A percentile compares a stretch with the other conserved stretches of the same genome.
Conservation (phyloP, 1,139 yeast genomes). For the Magnusiomyces tetraspermus region DNA sequence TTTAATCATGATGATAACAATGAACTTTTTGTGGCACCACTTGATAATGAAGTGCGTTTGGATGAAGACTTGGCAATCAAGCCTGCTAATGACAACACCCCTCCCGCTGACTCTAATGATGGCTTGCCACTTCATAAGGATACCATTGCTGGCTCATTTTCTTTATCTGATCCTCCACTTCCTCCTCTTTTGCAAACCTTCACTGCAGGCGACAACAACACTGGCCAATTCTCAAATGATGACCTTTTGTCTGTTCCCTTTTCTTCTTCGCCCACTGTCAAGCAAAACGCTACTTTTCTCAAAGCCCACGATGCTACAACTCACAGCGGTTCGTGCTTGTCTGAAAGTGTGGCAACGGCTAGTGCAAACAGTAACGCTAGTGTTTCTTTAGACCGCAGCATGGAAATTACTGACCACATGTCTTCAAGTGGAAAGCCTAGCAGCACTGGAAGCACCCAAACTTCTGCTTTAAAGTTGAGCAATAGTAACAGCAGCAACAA, state of each 20-base stretch:
- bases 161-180: neutral
- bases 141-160: neutral
- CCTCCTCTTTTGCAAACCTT: neutral
- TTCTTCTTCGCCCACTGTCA: constrained; percentile 1
- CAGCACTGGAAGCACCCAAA: no score
- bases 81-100: no score
- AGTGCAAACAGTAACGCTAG: neutral
- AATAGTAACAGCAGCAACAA: neutral
- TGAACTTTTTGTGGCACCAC: neutral
- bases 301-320: neutral
- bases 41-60: neutral
- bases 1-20: neutral
- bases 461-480: neutral
- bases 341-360: neutral
- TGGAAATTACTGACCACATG: no score
- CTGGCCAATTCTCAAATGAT: neutral
- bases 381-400: neutral
- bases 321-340: neutral
- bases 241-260: neutral
- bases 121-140: neutral
- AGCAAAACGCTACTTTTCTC: neutral
- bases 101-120: neutral
- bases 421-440: no score
- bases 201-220: neutral
- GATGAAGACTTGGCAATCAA: neutral